Conservation (phyloP, 2,329 filamentous ascomycete genomes). For the Colletotrichum brevisporum region DNA sequence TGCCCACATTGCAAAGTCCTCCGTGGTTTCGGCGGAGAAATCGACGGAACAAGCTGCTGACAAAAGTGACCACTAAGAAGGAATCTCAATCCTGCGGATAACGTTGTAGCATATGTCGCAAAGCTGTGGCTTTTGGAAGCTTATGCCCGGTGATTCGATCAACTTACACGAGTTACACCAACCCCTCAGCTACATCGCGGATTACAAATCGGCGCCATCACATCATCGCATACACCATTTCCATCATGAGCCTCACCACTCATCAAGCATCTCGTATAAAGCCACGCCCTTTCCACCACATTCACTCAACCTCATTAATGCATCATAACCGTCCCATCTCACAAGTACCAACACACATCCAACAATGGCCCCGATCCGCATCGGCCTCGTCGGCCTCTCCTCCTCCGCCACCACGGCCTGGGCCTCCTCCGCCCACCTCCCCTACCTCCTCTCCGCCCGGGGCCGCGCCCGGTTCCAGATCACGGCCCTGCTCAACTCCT, state of each 20-base stretch:
- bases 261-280: not conserved
- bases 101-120: not conserved
- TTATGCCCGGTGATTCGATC: not conserved
- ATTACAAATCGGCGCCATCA: not conserved
- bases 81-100: not conserved
- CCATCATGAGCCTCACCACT: not conserved
- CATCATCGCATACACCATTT: not conserved
- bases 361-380: constrained; percentile 57
- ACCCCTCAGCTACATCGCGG: not conserved
- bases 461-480: constrained; percentile 60
- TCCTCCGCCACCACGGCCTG: constrained; percentile 65
- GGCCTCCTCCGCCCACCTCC: constrained; percentile 70
- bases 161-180: not conserved
- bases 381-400: constrained; percentile 72
- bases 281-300: not conserved
- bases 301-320: not conserved
- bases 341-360: not conserved
- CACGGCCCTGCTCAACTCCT: constrained; percentile 67
- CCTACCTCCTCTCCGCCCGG: constrained; percentile 67
- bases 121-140: not conserved
- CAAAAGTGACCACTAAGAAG: not conserved
- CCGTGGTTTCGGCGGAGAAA: no score
- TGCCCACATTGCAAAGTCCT: no score
- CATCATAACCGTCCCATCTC: not conserved
- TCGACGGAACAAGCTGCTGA: not conserved